Conservation (phyloP, 345 rosid genomes). For the Hevea brasiliensis region DNA sequence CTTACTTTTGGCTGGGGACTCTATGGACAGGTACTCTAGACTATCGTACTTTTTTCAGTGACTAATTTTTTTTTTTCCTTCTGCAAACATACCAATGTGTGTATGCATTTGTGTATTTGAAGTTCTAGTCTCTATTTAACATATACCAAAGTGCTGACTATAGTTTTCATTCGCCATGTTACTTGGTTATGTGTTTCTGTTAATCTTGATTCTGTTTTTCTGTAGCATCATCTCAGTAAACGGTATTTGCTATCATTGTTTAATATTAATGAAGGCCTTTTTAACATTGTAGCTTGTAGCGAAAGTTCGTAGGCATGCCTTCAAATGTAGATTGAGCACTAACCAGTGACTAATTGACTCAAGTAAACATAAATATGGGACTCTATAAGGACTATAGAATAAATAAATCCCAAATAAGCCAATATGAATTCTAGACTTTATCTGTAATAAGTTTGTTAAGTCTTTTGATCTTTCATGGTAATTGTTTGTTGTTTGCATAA, state of each 20-base stretch:
- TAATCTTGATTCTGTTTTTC: not conserved
- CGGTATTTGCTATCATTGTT: not conserved
- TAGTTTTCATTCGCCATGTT: not conserved
- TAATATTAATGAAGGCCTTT: not conserved
- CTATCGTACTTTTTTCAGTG: not conserved
- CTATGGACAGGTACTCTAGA: conserved; percentile 81
- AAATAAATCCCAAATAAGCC: not conserved
- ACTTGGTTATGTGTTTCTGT: not conserved
- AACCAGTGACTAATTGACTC: not conserved
- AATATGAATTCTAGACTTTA: not conserved
- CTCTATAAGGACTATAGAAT: not conserved
- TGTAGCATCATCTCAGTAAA: not conserved
- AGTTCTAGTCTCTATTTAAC: not conserved
- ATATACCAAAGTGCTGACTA: not conserved
- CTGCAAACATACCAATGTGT: not conserved
- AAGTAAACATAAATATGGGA: not conserved
- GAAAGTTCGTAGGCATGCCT: not conserved
- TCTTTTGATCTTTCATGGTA: not conserved
- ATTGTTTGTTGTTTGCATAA: not conserved
- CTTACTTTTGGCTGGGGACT: conserved; percentile 99
- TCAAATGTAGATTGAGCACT: no score
- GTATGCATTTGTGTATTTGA: not conserved
- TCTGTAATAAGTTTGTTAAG: not conserved
- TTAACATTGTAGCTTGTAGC: not conserved
- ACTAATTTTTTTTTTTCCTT: not conserved